A percentile compares a stretch with the other conserved stretches of the same genome.
phyloP scores from a whole-genome alignment of 2,329 filamentous ascomycete species.

The Pyrenophora graminea region DNA sequence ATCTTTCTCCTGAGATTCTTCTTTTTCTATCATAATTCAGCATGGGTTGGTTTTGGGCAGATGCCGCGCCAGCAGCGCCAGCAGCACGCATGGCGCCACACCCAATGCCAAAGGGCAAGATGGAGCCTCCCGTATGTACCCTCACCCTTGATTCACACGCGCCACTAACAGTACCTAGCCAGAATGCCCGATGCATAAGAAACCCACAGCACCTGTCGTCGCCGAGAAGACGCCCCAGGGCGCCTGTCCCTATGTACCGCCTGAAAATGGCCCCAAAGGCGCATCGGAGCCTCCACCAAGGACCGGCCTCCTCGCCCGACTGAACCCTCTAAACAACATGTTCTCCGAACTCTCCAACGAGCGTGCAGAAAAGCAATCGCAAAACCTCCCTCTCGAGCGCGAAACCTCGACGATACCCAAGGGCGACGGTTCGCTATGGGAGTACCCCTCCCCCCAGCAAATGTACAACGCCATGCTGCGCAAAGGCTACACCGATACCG shows the following conservation, averaged over 20 bases:
- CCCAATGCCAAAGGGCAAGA: slow-evolving; percentile 52
- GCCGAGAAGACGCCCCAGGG: slow-evolving; percentile 46
- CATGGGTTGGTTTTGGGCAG: slow-evolving; percentile 76
- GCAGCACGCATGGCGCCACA: slow-evolving; percentile 52
- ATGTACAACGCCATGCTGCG: slow-evolving; percentile 99
- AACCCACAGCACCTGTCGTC: slow-evolving; percentile 38
- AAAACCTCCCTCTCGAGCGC: slow-evolving; percentile 76
- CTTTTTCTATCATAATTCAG: slow-evolving; percentile 22
- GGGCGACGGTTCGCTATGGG: slow-evolving; percentile 80
- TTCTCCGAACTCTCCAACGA: slow-evolving; percentile 82
- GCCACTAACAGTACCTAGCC: slow-evolving; percentile 53
- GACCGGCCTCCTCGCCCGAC: slow-evolving; percentile 63
- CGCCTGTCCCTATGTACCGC: slow-evolving; percentile 56
- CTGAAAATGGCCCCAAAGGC: slow-evolving; percentile 40
- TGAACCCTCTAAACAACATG: slow-evolving; percentile 94
- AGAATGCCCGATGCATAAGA: slow-evolving; percentile 71
- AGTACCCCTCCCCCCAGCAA: slow-evolving; percentile 97
- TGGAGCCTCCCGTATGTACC: slow-evolving; percentile 59
- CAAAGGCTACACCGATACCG: slow-evolving; percentile 94
- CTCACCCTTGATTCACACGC: slow-evolving; percentile 16
- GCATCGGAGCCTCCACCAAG: slow-evolving; percentile 36
- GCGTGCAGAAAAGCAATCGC: slow-evolving; percentile 71
- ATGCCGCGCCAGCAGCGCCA: slow-evolving; percentile 50
- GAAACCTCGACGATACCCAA: slow-evolving; percentile 91
- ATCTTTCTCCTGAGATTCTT: slow-evolving; percentile 4